Conservation (phyloP, 306 rosid species). For the Malus orientalis region DNA sequence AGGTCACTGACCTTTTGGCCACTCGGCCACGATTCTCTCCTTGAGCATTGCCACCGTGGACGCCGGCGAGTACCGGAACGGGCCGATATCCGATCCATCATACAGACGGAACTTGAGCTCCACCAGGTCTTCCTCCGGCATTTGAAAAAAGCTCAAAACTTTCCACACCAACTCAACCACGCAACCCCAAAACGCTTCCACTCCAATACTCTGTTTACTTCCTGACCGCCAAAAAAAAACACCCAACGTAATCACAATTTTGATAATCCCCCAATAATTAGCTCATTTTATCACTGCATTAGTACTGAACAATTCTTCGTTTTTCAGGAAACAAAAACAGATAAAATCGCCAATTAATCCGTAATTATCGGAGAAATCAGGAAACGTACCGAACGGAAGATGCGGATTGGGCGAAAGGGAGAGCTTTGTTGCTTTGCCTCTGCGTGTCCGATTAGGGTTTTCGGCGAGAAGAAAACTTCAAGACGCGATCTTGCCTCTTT, state of each 20-base stretch:
- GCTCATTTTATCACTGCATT: neutral
- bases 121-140: slow-evolving; percentile 80
- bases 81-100: slow-evolving; percentile 90
- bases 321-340: neutral
- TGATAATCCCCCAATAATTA: neutral
- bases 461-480: slow-evolving; percentile 11
- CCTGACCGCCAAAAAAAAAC: neutral
- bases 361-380: neutral
- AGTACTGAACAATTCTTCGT: neutral
- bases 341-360: neutral
- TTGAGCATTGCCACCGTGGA: slow-evolving; percentile 66
- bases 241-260: neutral
- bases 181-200: neutral
- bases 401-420: neutral
- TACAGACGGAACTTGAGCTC: slow-evolving; percentile 88
- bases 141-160: slow-evolving; percentile 32
- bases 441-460: neutral
- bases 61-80: slow-evolving; percentile 65
- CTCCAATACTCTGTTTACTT: neutral
- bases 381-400: slow-evolving; percentile 9
- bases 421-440: too few relatives aligned
- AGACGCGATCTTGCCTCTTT: slow-evolving; percentile 20
- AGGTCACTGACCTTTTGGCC: slow-evolving; percentile 75
- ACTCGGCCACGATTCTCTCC: slow-evolving; percentile 69
- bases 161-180: slow-evolving; percentile 22